Evolutionary conservation across 371 early-diverging fungal genomes (phyloP).

Genomic region (Zopfochytrium polystomum): DNA sequence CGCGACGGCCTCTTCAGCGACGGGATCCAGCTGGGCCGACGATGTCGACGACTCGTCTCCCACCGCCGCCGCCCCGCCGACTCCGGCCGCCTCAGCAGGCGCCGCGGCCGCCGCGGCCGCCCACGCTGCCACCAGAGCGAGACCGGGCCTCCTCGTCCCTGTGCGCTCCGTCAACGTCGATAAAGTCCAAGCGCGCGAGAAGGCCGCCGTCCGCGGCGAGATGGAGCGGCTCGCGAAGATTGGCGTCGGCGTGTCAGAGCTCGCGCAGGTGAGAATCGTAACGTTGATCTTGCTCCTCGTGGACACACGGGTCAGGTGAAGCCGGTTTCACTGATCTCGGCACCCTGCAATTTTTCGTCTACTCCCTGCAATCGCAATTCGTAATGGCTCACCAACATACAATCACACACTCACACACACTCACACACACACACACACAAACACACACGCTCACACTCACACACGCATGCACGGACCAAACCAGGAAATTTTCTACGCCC

Average conservation of each 20-base stretch:
- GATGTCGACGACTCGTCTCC: background rate
- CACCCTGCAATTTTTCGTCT: too few species aligned
- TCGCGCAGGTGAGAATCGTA: slow-evolving; percentile 36
- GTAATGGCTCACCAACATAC: too few species aligned
- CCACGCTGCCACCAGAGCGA: too few species aligned
- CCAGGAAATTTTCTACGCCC: slow-evolving; percentile 44
- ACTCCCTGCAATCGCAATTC: too few species aligned
- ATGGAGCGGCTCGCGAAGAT: slow-evolving; percentile 27
- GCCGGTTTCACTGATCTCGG: background rate
- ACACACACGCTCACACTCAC: too few species aligned
- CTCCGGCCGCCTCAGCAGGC: background rate
- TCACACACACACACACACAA: too few species aligned
- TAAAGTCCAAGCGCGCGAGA: slow-evolving; percentile 26
- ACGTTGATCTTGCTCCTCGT: slow-evolving; percentile 2
- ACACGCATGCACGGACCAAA: background rate
- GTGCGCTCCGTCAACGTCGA: slow-evolving; percentile 31
- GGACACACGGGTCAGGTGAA: background rate
- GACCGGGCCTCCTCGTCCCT: too few species aligned
- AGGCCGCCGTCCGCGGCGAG: slow-evolving; percentile 28
- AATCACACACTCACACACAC: too few species aligned
- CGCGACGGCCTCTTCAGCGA: background rate
- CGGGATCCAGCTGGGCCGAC: too few species aligned
- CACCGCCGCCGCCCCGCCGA: background rate
- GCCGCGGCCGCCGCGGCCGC: background rate
- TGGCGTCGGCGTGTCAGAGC: slow-evolving; percentile 38